Base-by-base conservation (phyloP, 2,329 filamentous ascomycete genomes). In the Pseudogymnoascus pannorum region DNA sequence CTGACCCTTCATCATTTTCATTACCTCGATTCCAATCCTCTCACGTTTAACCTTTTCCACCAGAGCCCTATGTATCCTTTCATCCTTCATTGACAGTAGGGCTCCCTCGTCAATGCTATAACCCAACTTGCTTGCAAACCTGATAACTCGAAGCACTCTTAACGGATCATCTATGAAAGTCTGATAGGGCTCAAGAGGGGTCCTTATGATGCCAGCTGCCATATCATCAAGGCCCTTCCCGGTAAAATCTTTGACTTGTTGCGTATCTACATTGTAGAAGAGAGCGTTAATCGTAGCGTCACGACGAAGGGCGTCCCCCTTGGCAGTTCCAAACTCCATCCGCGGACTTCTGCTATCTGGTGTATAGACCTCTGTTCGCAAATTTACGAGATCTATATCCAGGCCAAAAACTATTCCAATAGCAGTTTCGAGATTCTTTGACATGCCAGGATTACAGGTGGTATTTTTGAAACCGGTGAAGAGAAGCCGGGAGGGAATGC, bases 201-300 rank as follows among this genome's bases (percentile, higher is more conserved):
- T 96, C 51, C 88, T 81, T 64, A 97, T 91, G 60, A 92, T 77
- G 62, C 83, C 82, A 1, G 78, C 76, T 35, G 79, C 73, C 84
- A 96, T 84, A 69, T 96, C 92, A 3, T 81, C 71, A 42, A 93
- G 77, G 0, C 92, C 92, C 48, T 51, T 61, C 3, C 81, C 81
- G 0, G 91, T 94, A 63, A 93, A 87, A 71, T 97, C 92, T 72
- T 96, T 92, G 38, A 96, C 81, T 63, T 80, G 69, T 16, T 82
- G 80, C 0, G 87, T 91, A 69, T 92, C 85, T 33, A 97, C 76
- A 67, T 96, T 96, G 78, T 92, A 96, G 75, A 96, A 96, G 66
- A 97, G 83, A 22, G 92, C 91, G 71, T 97, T 97, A 65, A 96
- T 85, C 0, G 91, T 96, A n/a, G 92, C 92, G 76, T 97, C 92